Evolutionary conservation across 2,329 filamentous ascomycete species (phyloP).

Genomic region (Penicillium sp.): DNA sequence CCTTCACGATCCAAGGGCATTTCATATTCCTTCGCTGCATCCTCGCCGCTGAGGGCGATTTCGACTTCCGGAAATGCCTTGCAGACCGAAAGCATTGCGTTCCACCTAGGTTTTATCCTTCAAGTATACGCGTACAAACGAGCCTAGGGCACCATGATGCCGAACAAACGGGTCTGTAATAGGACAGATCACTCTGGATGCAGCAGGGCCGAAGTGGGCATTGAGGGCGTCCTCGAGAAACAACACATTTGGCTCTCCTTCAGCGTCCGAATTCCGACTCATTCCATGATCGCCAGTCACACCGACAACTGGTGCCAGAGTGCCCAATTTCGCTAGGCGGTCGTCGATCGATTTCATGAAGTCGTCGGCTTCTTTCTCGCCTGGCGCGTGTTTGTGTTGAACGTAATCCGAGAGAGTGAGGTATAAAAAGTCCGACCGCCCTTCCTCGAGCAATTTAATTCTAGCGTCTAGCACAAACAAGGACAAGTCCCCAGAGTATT

Average conservation of each 20-base stretch:
- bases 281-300: constrained; percentile 48
- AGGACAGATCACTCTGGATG: constrained; percentile 42
- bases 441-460: constrained; percentile 42
- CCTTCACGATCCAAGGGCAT: constrained; percentile 7
- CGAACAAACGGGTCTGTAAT: constrained; percentile 47
- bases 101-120: constrained; percentile 24
- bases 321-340: constrained; percentile 31
- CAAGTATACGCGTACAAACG: constrained; percentile 45
- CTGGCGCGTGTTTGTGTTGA: constrained; percentile 46
- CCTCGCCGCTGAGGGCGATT: constrained; percentile 36
- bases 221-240: constrained; percentile 44
- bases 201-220: constrained; percentile 27
- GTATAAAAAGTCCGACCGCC: constrained; percentile 43
- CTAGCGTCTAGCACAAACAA: constrained; percentile 47
- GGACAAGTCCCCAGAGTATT: constrained; percentile 48
- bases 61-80: constrained; percentile 34
- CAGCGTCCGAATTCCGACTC: constrained; percentile 39
- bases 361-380: constrained; percentile 35
- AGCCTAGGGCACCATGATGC: constrained; percentile 46
- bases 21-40: background rate
- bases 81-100: constrained; percentile 33
- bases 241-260: constrained; percentile 40
- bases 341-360: constrained; percentile 41
- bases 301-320: constrained; percentile 38
- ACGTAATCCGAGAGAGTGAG: constrained; percentile 48